These are phyloP conservation scores for Xylaria cubensis DNA, from an alignment of 495 filamentous ascomycete species.

Conservation along the genomic window DNA sequence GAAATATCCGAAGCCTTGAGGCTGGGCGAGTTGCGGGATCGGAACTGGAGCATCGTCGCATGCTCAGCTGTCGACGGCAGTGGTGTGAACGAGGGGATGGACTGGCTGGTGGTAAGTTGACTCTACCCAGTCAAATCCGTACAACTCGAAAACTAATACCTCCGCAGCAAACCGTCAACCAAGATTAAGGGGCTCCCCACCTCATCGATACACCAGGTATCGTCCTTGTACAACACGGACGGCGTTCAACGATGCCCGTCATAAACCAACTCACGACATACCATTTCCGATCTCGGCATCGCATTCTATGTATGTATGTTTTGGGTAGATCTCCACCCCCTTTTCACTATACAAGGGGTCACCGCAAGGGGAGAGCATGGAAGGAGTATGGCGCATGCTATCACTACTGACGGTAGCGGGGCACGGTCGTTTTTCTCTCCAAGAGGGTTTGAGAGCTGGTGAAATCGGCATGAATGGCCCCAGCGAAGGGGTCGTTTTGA, in stretches of 20 bases:
- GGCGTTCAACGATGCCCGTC: constrained; percentile 11
- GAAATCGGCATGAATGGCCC: not conserved
- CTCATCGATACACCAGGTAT: constrained; percentile 18
- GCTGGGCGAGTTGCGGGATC: constrained; percentile 87
- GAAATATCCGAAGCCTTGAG: constrained; percentile 94
- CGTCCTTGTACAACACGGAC: constrained; percentile 34
- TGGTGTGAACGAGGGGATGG: constrained; percentile 95
- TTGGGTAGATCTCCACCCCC: constrained; percentile 23
- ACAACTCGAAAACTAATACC: constrained; percentile 5
- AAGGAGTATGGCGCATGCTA: constrained; percentile 25
- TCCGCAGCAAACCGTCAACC: constrained; percentile 56
- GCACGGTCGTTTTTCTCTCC: constrained; percentile 22
- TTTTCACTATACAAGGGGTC: constrained; percentile 5
- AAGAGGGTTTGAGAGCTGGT: constrained; percentile 5
- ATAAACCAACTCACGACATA: constrained; percentile 12
- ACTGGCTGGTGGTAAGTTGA: constrained; percentile 93
- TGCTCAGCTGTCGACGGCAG: constrained; percentile 96
- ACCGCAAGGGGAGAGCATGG: constrained; percentile 4
- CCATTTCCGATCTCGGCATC: constrained; percentile 13
- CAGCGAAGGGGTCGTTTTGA: not conserved
- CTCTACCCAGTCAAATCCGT: not conserved
- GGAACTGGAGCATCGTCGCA: constrained; percentile 98
- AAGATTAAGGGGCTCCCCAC: constrained; percentile 43
- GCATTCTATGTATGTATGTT: constrained; percentile 20
- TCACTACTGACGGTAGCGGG: constrained; percentile 15